A percentile compares a stretch with the other conserved stretches of the same genome.
Evolutionary conservation across 495 filamentous ascomycete species (phyloP).

Genomic region (Neurospora sp.): DNA sequence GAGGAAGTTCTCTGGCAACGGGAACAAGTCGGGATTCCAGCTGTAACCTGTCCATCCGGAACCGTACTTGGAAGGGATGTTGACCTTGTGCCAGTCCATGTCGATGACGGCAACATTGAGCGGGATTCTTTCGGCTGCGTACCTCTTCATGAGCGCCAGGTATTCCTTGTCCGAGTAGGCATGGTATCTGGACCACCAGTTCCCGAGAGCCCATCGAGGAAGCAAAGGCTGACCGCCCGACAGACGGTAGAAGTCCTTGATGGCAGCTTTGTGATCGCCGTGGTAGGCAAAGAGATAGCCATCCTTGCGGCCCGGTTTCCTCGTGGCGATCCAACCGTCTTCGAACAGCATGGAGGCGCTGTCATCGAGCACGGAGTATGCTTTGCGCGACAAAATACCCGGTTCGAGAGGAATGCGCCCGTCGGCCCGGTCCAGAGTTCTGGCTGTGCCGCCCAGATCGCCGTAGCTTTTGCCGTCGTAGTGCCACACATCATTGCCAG

Average conservation of each 20-base stretch:
- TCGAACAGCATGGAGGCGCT: conserved; percentile 46
- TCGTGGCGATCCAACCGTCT: conserved; percentile 37
- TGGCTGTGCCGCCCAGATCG: conserved; percentile 42
- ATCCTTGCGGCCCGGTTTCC: conserved; percentile 36
- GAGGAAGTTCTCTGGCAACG: conserved; percentile 36
- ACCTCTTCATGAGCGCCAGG: conserved; percentile 40
- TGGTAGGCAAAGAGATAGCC: conserved; percentile 50
- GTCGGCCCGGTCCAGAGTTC: conserved; percentile 44
- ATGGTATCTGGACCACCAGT: conserved; percentile 56
- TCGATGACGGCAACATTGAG: conserved; percentile 46
- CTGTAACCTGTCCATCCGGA: conserved; percentile 53
- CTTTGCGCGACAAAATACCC: conserved; percentile 37
- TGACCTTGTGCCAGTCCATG: conserved; percentile 53
- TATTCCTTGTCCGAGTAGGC: conserved; percentile 42
- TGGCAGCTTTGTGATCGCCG: conserved; percentile 41
- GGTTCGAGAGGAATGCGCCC: conserved; percentile 38
- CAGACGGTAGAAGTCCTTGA: conserved; percentile 44
- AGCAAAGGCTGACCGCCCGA: conserved; percentile 46
- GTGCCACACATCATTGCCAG: conserved; percentile 31
- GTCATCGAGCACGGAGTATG: conserved; percentile 43
- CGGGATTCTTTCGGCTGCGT: conserved; percentile 37
- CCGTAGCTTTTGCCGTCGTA: conserved; percentile 33
- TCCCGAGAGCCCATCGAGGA: conserved; percentile 48
- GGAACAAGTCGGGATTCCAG: conserved; percentile 48
- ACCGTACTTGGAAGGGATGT: conserved; percentile 20